Percentiles rank a stretch among this genome's conserved stretches.
Evolutionary conservation across 352 stramenopile species (phyloP).

Genomic region (Globisporangium uncinulatum): DNA sequence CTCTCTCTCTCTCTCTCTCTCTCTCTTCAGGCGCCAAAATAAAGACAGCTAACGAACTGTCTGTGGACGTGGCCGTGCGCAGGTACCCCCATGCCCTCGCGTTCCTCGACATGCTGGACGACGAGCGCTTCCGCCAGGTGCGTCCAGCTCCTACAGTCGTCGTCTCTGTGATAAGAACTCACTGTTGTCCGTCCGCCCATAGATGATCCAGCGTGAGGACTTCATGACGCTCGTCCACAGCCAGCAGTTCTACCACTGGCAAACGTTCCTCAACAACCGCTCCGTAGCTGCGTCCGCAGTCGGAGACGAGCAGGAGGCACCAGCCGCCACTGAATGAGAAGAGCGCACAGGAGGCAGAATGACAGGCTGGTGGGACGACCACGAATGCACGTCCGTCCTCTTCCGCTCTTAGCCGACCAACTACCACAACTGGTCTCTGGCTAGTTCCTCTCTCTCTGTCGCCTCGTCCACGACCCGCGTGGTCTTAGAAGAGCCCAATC

Average conservation of each 20-base stretch:
- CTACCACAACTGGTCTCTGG: too few species aligned
- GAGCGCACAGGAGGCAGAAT: not conserved
- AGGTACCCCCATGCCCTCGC: slow-evolving; percentile 84
- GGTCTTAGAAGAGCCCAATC: slow-evolving; percentile 90
- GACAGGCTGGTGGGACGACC: not conserved
- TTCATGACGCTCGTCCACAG: slow-evolving; percentile 85
- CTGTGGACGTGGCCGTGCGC: not conserved
- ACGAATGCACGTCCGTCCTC: not conserved
- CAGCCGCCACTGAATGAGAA: not conserved
- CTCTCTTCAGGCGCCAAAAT: not conserved
- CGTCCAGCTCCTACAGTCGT: not conserved
- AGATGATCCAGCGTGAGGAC: slow-evolving; percentile 84
- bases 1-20: not conserved
- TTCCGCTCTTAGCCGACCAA: not conserved
- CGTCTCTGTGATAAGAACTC: not conserved
- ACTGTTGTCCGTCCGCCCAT: slow-evolving; percentile 7
- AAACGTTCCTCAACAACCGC: slow-evolving; percentile 83
- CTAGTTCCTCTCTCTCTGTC: too few species aligned
- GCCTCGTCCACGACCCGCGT: too few species aligned
- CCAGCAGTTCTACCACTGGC: slow-evolving; percentile 89
- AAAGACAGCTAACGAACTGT: not conserved
- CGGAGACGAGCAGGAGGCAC: slow-evolving; percentile 1
- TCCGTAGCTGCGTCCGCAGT: slow-evolving; percentile 25
- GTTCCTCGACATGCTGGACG: slow-evolving; percentile 86
- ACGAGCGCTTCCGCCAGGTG: slow-evolving; percentile 80